These are phyloP conservation scores for Stagonosporopsis chrysanthemi DNA, from an alignment of 2,329 filamentous ascomycete species.

Conservation along the genomic window DNA sequence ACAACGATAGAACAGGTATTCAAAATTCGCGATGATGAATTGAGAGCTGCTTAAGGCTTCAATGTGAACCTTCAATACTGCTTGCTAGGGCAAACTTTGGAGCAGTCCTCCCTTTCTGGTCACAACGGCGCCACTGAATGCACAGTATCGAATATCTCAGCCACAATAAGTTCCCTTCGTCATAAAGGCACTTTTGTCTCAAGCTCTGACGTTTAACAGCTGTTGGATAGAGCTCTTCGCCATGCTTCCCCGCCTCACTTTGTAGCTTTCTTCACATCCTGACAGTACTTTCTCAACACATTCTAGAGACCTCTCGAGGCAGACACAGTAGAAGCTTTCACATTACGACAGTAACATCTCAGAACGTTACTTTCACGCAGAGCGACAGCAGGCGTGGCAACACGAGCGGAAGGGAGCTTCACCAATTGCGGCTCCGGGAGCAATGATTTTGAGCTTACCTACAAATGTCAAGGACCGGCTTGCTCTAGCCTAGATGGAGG, in stretches of 20 bases:
- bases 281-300: neutral
- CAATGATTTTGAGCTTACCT: slow-evolving; percentile 24
- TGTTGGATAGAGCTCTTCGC: neutral
- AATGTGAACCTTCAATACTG: neutral
- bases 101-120: neutral
- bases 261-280: neutral
- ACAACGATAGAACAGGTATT: neutral
- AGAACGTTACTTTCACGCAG: neutral
- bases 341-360: neutral
- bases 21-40: neutral
- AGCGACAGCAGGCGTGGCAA: slow-evolving; percentile 2
- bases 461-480: slow-evolving; percentile 29
- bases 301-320: neutral
- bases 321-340: neutral
- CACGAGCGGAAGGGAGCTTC: slow-evolving; percentile 6
- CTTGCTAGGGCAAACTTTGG: neutral
- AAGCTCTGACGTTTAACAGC: neutral
- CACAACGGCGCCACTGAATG: neutral
- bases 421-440: slow-evolving; percentile 1
- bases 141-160: neutral
- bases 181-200: neutral
- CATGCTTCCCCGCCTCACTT: neutral
- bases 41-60: neutral
- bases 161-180: neutral
- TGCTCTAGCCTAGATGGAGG: slow-evolving; percentile 26